Base-by-base conservation (phyloP, 352 stramenopile genomes). In the Phytophthora sp. region DNA sequence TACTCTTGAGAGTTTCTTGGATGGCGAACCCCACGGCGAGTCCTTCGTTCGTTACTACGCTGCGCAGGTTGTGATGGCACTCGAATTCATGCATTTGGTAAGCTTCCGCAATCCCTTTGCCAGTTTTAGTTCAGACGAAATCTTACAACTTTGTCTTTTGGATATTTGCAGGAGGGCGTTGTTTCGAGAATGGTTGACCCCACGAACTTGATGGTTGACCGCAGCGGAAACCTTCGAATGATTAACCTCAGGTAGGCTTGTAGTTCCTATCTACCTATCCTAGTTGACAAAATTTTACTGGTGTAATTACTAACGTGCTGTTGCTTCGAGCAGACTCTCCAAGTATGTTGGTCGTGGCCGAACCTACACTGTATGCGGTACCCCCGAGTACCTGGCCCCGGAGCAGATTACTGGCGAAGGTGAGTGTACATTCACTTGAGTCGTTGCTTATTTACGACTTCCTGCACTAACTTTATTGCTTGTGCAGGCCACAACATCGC, bases 371-470 rank as follows among this genome's bases (percentile, higher is more conserved):
- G 86, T 96, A 4, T 96, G 88, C 53, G 88, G 88, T 30, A 96
- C 85, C 4, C 86, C 88, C 1, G 88, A 96, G 52, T 96, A 96
- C 49, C 59, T 96, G 21, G 87, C 88, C 12, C 88, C 88, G 15
- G 88, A 96, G 50, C 84, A 96, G 47, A 94, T 96, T 66, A 93
- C 91, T 58, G 88, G 88, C 27, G 84, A 96, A 79, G 87, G 86
- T 91, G 39, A 16, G 44, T 16, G 11, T 29, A 20, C 15, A 13
- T 8, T 46, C 18, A n/a, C 27, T 29, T 7, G 24, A 7, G 7
- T 51, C 75, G 8, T 6, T 54, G 13, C 3, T 45, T 2, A 31
- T 23, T 1, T 26, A 36, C 7, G 31, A 33, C 23, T 27, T 21
- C 39, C 29, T 3, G 35, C 15, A 3, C 31, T 59, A 47, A 54